Evolutionary conservation across 371 early-diverging fungal species (phyloP), one percentile per base, ranked within the genome.

Genomic region (Coemansia sp.): DNA sequence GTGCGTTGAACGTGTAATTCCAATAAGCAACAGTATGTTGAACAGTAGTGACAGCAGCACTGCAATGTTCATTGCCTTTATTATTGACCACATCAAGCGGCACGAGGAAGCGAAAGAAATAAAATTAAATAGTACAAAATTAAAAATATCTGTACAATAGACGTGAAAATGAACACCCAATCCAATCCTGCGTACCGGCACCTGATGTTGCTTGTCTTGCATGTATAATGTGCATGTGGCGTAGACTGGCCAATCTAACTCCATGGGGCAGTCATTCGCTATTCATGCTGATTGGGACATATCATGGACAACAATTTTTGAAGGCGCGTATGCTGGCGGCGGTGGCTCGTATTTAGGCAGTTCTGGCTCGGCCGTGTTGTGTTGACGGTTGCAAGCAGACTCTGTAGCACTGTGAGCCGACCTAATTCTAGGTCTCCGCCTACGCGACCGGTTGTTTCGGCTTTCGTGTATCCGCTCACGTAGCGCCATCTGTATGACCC

Each of bases 341-440:
- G 72, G 72, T 11, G 72, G 71, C 58, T 72, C 72, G 47, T 72
- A 72, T 29, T 40, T 26, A 24, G 63, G 63, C 40, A 63, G 54
- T 27, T 5, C 53, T 7, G 37, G 16, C 27, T 52, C 66, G 16
- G 11, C 14, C 6, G 51, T 27, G 14, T 26, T 4, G n/a, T 45
- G 63, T 8, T 5, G 42, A 5, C 31, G 18, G 6, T 22, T 6
- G 10, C 31, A 18, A 29, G 64, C 47, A 11, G 56, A 22, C 18
- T 18, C 18, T 16, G 27, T 21, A 8, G 56, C 16, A 34, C 21
- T 34, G 18, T 21, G 18, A 4, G 21, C 11, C 10, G 14, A n/a
- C 5, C 18, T 34, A n/a, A 21, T 21, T 6, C 53, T 29, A 8
- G 48, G 24, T 13, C 40, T 21, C 4, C 39, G 58, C 21, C 58